Percentiles rank a stretch among this genome's conserved stretches.
phyloP scores from a whole-genome alignment of 2,329 filamentous ascomycete species.

The Calonectria fujianensis region DNA sequence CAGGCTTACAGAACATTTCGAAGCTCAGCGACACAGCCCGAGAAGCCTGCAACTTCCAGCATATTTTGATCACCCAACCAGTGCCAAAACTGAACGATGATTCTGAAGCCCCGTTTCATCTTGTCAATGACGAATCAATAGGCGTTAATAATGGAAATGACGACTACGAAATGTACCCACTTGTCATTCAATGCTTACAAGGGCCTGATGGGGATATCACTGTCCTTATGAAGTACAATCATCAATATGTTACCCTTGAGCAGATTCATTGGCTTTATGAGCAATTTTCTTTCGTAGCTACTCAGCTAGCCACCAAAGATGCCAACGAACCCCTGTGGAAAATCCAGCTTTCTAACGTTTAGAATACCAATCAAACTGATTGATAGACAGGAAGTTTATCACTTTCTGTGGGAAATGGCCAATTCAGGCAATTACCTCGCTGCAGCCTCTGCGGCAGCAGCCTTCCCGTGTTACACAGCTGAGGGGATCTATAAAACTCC shows the following conservation, averaged over 20 bases:
- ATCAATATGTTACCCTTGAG: not conserved
- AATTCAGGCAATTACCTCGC: too few species aligned
- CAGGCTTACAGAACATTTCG: conserved; percentile 20
- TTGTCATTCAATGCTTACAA: conserved; percentile 15
- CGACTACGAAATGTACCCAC: conserved; percentile 22
- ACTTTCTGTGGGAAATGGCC: too few species aligned
- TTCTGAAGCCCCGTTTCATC: not conserved
- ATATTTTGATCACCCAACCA: conserved; percentile 26
- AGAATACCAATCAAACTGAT: too few species aligned
- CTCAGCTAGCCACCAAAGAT: not conserved
- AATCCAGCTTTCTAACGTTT: not conserved
- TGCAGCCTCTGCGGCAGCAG: too few species aligned
- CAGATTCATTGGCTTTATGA: conserved; percentile 12
- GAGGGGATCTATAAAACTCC: too few species aligned
- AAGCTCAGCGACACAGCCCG: not conserved
- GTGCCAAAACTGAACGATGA: not conserved
- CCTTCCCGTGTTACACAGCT: too few species aligned
- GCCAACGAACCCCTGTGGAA: not conserved
- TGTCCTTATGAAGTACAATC: conserved; percentile 8
- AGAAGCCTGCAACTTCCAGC: conserved; percentile 23
- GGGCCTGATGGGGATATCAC: not conserved
- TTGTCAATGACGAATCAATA: conserved; percentile 8
- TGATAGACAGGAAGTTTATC: too few species aligned
- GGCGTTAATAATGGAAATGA: not conserved
- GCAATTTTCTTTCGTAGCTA: not conserved